phyloP scores from a whole-genome alignment of 805 yeast genomes.

The Cyberlindnera bimundalis region DNA sequence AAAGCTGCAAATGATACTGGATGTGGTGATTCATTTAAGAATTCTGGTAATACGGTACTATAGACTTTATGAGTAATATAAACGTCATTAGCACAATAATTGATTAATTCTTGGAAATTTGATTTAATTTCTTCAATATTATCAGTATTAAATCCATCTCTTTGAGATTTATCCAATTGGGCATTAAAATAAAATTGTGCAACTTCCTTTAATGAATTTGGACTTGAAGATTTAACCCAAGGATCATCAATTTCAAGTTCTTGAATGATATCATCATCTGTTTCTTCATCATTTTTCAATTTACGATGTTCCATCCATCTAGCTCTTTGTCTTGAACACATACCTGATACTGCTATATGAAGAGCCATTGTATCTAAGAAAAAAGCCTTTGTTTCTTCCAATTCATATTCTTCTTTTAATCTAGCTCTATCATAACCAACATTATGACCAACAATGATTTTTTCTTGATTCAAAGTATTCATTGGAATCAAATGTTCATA shows the following conservation, averaged over 20 bases:
- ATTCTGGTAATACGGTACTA: constrained; percentile 64
- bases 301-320: constrained; percentile 62
- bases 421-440: constrained; percentile 89
- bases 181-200: constrained; percentile 75
- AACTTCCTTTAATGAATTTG: constrained; percentile 77
- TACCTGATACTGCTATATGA: constrained; percentile 86
- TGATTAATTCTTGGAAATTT: constrained; percentile 58
- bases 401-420: constrained; percentile 74
- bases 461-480: constrained; percentile 43
- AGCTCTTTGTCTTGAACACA: constrained; percentile 88
- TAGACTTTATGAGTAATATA: constrained; percentile 69
- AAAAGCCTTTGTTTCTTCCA: constrained; percentile 66
- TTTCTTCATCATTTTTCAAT: constrained; percentile 23
- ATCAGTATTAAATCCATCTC: constrained; percentile 60
- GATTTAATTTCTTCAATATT: constrained; percentile 52
- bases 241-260: constrained; percentile 58
- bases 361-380: constrained; percentile 89
- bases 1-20: constrained; percentile 93
- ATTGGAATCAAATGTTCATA: constrained; percentile 74
- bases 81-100: constrained; percentile 87
- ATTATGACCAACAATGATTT: constrained; percentile 83
- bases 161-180: constrained; percentile 56
- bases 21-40: constrained; percentile 72
- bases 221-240: constrained; percentile 75
- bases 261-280: constrained; percentile 18